Base-by-base conservation (phyloP, 2,329 filamentous ascomycete species). In the Cladophialophora yegresii region DNA sequence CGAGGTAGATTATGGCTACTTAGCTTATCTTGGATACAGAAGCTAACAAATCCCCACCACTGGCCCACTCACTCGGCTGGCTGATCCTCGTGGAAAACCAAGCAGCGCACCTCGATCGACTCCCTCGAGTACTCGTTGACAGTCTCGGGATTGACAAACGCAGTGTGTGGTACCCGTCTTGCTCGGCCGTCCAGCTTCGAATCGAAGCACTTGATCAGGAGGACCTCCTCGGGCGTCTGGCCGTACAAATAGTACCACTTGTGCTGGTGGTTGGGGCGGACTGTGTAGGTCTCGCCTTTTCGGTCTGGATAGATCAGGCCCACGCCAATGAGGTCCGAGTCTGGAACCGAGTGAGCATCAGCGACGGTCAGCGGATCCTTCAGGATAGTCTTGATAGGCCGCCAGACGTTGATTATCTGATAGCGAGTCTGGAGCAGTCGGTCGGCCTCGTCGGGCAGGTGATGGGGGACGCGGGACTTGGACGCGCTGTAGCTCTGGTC, bases 161-260 rank as follows among this genome's bases (percentile, higher is more conserved):
- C 82, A 5, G 80, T 79, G 69, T 87, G 84, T n/a, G 84, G 83
- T 33, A 84, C 80, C 3, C 83, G 73, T 9, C 83, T 77, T 5
- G 83, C 66, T 28, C 81, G 73, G 0, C 82, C 83, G 71, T 85
- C 83, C 26, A 76, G 76, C 77, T 85, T 83, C 28, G 78, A 83
- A 73, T 88, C 86, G 71, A 83, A 87, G 70, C 84, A 86, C 73
- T 87, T 88, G 74, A 88, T 85, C 50, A 88, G 70, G 2, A 84
- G 77, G 3, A 84, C 81, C 75, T 88, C 80, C 3, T 82, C 77
- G 0, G 84, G 83, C 0, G 76, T 78, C 71, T 86, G 80, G 1
- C 77, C 78, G 54, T 77, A 78, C 65, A 82, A 78, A 72, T 84
- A 86, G 71, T 81, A 83, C 84, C 84, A 86, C 70, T 75, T 77